Evolutionary conservation across 2,329 filamentous ascomycete genomes (phyloP).

Genomic region (Colletotrichum shisoi): DNA sequence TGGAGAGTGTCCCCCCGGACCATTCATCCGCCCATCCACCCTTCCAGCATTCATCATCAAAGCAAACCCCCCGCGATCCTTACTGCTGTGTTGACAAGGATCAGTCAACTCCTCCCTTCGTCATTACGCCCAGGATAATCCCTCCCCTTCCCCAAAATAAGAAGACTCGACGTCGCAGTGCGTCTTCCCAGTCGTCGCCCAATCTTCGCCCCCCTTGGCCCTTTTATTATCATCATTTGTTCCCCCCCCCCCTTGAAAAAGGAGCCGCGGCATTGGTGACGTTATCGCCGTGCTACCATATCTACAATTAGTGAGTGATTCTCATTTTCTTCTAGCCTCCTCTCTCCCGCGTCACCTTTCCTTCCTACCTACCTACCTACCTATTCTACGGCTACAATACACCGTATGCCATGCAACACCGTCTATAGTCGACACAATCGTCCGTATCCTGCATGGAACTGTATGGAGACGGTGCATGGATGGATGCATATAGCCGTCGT

Average conservation of each 20-base stretch:
- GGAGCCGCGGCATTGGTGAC: slow-evolving; percentile 31
- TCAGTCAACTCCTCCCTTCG: slow-evolving; percentile 29
- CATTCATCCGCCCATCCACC: not conserved
- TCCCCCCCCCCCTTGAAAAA: not conserved
- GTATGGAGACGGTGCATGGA: slow-evolving; percentile 27
- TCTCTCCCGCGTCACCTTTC: not conserved
- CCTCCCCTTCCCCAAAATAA: slow-evolving; percentile 15
- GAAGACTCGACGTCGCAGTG: slow-evolving; percentile 22
- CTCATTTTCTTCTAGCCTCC: not conserved
- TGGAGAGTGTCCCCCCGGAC: slow-evolving; percentile 24
- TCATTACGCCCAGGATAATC: slow-evolving; percentile 36
- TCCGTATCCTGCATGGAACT: slow-evolving; percentile 22
- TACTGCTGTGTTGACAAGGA: slow-evolving; percentile 30
- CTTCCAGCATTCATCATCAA: slow-evolving; percentile 18
- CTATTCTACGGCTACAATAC: not conserved
- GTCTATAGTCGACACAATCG: slow-evolving; percentile 19
- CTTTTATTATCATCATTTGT: not conserved
- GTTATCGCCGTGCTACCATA: slow-evolving; percentile 22
- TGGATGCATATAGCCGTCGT: slow-evolving; percentile 13
- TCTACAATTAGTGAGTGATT: slow-evolving; percentile 21
- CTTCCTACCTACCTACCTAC: slow-evolving; percentile 2
- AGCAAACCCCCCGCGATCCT: slow-evolving; percentile 34
- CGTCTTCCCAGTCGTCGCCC: slow-evolving; percentile 23
- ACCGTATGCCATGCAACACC: slow-evolving; percentile 13
- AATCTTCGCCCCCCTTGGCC: slow-evolving; percentile 22